Base-by-base conservation (phyloP, 23 red algal genomes). In the Pyropia haitanensis region DNA sequence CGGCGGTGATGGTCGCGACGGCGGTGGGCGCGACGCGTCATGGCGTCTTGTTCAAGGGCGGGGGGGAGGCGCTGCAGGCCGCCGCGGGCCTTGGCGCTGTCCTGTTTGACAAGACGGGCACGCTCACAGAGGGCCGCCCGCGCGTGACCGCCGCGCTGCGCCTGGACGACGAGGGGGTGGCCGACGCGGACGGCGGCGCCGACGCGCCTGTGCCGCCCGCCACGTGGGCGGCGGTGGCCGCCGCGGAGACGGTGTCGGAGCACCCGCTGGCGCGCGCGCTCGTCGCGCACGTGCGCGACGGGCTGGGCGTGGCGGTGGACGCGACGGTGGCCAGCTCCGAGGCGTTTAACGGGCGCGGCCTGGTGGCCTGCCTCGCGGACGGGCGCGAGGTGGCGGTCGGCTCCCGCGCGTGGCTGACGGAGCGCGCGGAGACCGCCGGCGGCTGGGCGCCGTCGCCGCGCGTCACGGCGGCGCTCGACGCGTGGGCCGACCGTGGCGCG, bases 101-200 rank as follows among this genome's bases (percentile, higher is more conserved):
- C 0, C 27, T 90, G 19, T 83, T 90, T 27, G 86, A 90, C 67
- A 90, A 90, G 44, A 90, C 86, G 2, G 86, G 86, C 19, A 90
- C 86, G 7, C 39, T 90, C 32, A 90, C 86, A 0, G 5, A 18
- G 2, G 86, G 86, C 3, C 5, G 27, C 0, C 86, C 86, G 0
- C 32, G 48, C 5, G 62, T 84, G 33, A 30, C 57, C 39, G 2
- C 39, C 13, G 39, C 39, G 5, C 10, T 46, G 39, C 39, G 39
- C 39, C 39, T 46, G 4, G 39, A 46, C 39, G 10, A 9, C 5
- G 39, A 1, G 39, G 8, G 39, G 39, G 8, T n/a, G 39, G 39
- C 30, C 30, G 30, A 2, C 30, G 39, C 10, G 39, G 2, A 46
- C 13, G 39, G 10, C 5, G 39, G 0, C 2, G 39, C 0, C 5